Percentiles rank a stretch among this genome's conserved stretches.
Evolutionary conservation across 1,139 yeast genomes (phyloP).

Genomic region (Diutina neorugosa): DNA sequence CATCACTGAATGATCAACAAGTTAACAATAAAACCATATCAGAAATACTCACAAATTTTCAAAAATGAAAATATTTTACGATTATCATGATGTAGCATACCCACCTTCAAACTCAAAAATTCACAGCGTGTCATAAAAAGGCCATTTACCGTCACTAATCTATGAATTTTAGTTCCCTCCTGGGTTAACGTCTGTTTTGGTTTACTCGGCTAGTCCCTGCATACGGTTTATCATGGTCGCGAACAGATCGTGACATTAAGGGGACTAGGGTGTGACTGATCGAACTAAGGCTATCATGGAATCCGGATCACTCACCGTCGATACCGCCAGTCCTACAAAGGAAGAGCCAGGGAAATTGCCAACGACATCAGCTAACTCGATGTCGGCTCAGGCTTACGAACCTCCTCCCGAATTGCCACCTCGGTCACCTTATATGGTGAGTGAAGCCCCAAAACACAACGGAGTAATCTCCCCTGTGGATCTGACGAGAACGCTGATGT

Average conservation of each 20-base stretch:
- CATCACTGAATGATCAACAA: too few relatives aligned
- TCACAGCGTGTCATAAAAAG: too few relatives aligned
- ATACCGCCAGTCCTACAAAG: neutral
- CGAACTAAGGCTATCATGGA: neutral
- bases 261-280: neutral
- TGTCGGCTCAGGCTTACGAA: neutral
- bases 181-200: neutral
- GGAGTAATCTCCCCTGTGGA: neutral
- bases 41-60: too few relatives aligned
- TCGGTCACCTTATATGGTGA: neutral
- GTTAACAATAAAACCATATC: too few relatives aligned
- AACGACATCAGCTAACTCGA: neutral
- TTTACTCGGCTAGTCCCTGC: neutral
- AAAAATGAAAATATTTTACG: too few relatives aligned
- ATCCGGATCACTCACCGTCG: neutral
- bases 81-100: too few relatives aligned
- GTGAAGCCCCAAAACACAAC: neutral
- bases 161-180: too few relatives aligned
- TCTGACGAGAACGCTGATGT: neutral
- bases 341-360: neutral
- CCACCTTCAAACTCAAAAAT: too few relatives aligned
- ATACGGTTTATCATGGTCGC: neutral
- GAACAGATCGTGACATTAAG: neutral
- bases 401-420: neutral
- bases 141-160: too few relatives aligned